Evolutionary conservation across 108 stramenopile genomes (phyloP).

Genomic region (Nitzschia palea): DNA sequence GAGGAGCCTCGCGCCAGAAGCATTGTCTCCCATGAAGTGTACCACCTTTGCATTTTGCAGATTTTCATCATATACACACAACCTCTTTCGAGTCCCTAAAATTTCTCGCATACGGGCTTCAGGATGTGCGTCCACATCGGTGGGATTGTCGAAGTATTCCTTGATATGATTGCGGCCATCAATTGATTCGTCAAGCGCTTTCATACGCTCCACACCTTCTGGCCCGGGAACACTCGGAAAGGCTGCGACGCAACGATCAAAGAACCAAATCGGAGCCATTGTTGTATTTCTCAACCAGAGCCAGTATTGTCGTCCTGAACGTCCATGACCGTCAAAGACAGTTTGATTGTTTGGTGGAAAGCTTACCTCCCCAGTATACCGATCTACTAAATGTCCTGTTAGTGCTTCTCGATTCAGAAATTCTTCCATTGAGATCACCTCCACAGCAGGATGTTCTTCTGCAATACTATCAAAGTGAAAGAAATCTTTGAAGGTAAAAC

Average conservation of each 20-base stretch:
- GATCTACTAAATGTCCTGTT: constrained; percentile 44
- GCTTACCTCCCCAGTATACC: constrained; percentile 39
- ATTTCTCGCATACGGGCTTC: constrained; percentile 64
- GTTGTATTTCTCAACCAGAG: constrained; percentile 23
- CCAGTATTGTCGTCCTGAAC: constrained; percentile 21
- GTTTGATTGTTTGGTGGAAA: constrained; percentile 59
- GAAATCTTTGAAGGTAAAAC: constrained; percentile 74
- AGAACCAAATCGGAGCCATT: constrained; percentile 52
- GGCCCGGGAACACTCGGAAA: constrained; percentile 49
- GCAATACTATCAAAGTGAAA: constrained; percentile 74
- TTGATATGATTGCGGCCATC: constrained; percentile 45
- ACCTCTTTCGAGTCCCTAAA: constrained; percentile 40
- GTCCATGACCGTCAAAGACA: constrained; percentile 47
- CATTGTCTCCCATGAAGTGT: constrained; percentile 62
- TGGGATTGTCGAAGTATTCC: constrained; percentile 61
- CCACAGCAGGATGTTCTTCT: constrained; percentile 65
- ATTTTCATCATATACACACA: constrained; percentile 69
- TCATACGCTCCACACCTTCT: constrained; percentile 44
- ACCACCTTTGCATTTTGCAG: constrained; percentile 75
- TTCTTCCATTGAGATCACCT: constrained; percentile 85
- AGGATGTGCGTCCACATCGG: constrained; percentile 64
- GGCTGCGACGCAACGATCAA: constrained; percentile 56
- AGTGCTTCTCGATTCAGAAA: constrained; percentile 68
- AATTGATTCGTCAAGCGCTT: constrained; percentile 39
- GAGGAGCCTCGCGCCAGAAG: constrained; percentile 60